Percentiles rank a stretch among this genome's conserved stretches.
These are phyloP conservation scores for Magnaporthiopsis rhizophila DNA, from an alignment of 2,329 filamentous ascomycete species.

Conservation along the genomic window DNA sequence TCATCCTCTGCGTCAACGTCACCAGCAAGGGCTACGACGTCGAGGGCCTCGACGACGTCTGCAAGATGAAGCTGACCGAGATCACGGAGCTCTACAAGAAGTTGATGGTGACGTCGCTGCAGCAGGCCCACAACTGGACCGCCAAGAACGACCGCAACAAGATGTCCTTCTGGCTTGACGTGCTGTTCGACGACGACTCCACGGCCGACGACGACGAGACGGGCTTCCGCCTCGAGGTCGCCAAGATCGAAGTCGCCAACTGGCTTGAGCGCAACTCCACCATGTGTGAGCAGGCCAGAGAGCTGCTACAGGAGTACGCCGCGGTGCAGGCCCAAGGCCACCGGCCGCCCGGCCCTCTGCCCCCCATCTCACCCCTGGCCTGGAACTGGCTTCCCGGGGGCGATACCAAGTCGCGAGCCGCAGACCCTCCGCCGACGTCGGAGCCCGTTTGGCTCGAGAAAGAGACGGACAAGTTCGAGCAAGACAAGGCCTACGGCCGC, in stretches of 20 bases:
- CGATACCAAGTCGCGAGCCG: conserved; percentile 24
- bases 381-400: conserved; percentile 46
- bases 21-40: conserved; percentile 61
- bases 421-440: conserved; percentile 27
- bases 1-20: conserved; percentile 58
- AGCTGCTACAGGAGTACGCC: conserved; percentile 47
- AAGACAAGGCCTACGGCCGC: conserved; percentile 50
- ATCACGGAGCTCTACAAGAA: conserved; percentile 59
- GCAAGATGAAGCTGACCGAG: conserved; percentile 49
- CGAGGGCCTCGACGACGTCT: conserved; percentile 51
- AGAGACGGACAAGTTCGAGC: conserved; percentile 47
- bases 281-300: conserved; percentile 47
- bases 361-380: conserved; percentile 41
- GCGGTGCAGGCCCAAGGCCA: conserved; percentile 33
- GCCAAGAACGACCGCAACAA: conserved; percentile 63
- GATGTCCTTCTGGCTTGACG: conserved; percentile 61
- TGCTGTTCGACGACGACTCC: conserved; percentile 52
- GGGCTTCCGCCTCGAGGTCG: conserved; percentile 46
- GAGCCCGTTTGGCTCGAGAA: conserved; percentile 42
- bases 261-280: conserved; percentile 55
- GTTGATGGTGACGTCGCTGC: conserved; percentile 55
- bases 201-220: conserved; percentile 42
- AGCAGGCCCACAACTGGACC: conserved; percentile 63
- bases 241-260: conserved; percentile 53
- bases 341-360: conserved; percentile 40